phyloP scores from a whole-genome alignment of 257 asterid species.

The Penstemon davidsonii region DNA sequence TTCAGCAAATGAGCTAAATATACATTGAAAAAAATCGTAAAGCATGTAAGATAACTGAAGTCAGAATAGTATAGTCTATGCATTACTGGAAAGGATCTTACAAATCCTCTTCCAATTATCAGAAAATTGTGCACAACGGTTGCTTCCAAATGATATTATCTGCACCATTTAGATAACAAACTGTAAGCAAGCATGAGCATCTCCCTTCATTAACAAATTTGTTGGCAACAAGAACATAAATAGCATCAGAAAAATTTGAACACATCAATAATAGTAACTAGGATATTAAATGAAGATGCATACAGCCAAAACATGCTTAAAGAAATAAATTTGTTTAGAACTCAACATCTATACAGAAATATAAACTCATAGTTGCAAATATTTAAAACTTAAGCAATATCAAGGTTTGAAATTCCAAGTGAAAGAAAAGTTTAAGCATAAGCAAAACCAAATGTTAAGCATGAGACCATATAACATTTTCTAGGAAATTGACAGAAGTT shows the following conservation, averaged over 20 bases:
- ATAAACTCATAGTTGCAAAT: background rate
- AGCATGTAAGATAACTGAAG: slow-evolving; percentile 20
- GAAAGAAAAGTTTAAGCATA: slow-evolving; percentile 11
- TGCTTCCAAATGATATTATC: slow-evolving; percentile 81
- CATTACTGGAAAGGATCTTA: slow-evolving; percentile 30
- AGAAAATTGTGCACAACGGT: slow-evolving; percentile 61
- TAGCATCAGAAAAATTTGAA: slow-evolving; percentile 14
- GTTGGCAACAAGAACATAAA: slow-evolving; percentile 11
- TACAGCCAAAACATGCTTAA: slow-evolving; percentile 8
- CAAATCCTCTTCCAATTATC: slow-evolving; percentile 80
- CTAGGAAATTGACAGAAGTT: too few relatives aligned
- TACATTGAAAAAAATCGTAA: slow-evolving; percentile 15
- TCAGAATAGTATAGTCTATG: slow-evolving; percentile 19
- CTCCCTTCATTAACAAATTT: slow-evolving; percentile 7
- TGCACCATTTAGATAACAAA: slow-evolving; percentile 35
- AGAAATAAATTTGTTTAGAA: background rate
- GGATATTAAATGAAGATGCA: background rate
- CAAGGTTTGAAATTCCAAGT: slow-evolving; percentile 11
- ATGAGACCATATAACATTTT: too few relatives aligned
- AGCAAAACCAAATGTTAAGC: background rate
- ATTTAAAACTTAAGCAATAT: background rate
- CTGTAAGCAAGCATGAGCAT: slow-evolving; percentile 22
- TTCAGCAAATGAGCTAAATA: slow-evolving; percentile 64
- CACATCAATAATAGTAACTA: slow-evolving; percentile 11
- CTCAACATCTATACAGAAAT: background rate